Percentiles rank a stretch among this genome's conserved stretches.
These are phyloP conservation scores for Aciculoconidium aculeatum DNA, from an alignment of 805 yeast species.

Conservation along the genomic window DNA sequence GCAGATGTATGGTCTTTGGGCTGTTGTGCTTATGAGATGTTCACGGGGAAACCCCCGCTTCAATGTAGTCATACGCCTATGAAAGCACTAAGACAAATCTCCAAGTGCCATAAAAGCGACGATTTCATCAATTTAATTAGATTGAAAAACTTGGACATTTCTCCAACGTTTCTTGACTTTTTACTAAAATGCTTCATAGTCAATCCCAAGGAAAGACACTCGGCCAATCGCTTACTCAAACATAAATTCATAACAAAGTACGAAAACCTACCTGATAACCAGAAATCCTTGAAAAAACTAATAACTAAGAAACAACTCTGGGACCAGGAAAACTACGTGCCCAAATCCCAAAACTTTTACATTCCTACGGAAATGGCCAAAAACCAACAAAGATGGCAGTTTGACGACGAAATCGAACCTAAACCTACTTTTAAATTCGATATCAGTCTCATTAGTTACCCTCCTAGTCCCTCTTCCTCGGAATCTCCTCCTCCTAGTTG, in stretches of 20 bases:
- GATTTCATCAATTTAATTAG: slow-evolving; percentile 29
- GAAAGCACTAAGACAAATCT: slow-evolving; percentile 38
- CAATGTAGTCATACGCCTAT: slow-evolving; percentile 35
- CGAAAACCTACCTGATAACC: slow-evolving; percentile 7
- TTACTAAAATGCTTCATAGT: slow-evolving; percentile 28
- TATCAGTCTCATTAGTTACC: slow-evolving; percentile 25
- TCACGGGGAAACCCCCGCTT: slow-evolving; percentile 68
- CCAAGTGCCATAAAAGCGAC: slow-evolving; percentile 21
- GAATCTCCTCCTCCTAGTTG: no score
- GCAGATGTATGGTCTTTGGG: slow-evolving; percentile 83
- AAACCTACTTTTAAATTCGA: slow-evolving; percentile 24
- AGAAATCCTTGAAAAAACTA: slow-evolving; percentile 20
- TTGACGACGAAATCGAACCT: slow-evolving; percentile 7
- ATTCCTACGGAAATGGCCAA: slow-evolving; percentile 31
- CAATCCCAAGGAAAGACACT: slow-evolving; percentile 25
- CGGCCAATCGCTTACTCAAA: slow-evolving; percentile 27
- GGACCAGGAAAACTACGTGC: slow-evolving; percentile 34
- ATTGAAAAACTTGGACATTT: slow-evolving; percentile 17
- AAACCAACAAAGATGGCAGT: slow-evolving; percentile 28
- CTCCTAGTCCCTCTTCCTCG: no score
- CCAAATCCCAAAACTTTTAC: slow-evolving; percentile 26
- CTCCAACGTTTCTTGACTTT: slow-evolving; percentile 24
- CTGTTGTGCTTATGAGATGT: slow-evolving; percentile 69
- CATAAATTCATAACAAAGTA: slow-evolving; percentile 27
- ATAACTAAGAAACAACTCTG: slow-evolving; percentile 32